Evolutionary conservation across 257 asterid genomes (phyloP).

Genomic region (Phtheirospermum japonicum): DNA sequence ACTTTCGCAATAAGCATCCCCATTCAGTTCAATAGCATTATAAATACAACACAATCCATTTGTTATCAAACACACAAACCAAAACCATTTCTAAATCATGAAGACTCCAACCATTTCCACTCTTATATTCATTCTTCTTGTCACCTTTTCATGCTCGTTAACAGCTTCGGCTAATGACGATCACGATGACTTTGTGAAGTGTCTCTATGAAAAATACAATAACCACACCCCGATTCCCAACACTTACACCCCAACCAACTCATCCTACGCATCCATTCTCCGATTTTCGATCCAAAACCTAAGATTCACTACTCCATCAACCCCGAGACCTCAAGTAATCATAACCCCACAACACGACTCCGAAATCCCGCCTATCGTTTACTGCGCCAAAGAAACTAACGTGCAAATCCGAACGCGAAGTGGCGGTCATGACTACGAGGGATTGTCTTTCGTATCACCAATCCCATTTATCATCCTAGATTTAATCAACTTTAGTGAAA

Average conservation of each 20-base stretch:
- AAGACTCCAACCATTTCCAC: not conserved
- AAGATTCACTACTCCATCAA: slow-evolving; percentile 21
- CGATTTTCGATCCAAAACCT: slow-evolving; percentile 29
- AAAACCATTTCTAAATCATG: not conserved
- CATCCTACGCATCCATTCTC: slow-evolving; percentile 28
- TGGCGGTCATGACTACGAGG: slow-evolving; percentile 47
- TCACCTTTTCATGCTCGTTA: not conserved
- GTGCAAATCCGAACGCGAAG: slow-evolving; percentile 35
- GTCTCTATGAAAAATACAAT: not conserved
- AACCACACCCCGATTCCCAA: slow-evolving; percentile 2
- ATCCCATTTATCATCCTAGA: slow-evolving; percentile 32
- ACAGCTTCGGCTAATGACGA: not conserved
- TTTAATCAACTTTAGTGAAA: slow-evolving; percentile 32
- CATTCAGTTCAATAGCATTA: not conserved
- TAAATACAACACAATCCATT: not conserved
- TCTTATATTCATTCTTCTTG: not conserved
- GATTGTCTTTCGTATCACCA: slow-evolving; percentile 30
- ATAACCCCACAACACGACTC: slow-evolving; percentile 33
- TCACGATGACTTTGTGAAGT: not conserved
- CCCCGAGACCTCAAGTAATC: slow-evolving; percentile 33
- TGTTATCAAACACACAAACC: not conserved
- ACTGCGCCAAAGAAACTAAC: slow-evolving; percentile 28
- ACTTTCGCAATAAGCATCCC: not conserved
- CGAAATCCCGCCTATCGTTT: slow-evolving; percentile 29
- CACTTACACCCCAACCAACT: slow-evolving; percentile 26